These are phyloP conservation scores for Talaromyces sp. DNA, from an alignment of 2,329 filamentous ascomycete species.

Conservation along the genomic window DNA sequence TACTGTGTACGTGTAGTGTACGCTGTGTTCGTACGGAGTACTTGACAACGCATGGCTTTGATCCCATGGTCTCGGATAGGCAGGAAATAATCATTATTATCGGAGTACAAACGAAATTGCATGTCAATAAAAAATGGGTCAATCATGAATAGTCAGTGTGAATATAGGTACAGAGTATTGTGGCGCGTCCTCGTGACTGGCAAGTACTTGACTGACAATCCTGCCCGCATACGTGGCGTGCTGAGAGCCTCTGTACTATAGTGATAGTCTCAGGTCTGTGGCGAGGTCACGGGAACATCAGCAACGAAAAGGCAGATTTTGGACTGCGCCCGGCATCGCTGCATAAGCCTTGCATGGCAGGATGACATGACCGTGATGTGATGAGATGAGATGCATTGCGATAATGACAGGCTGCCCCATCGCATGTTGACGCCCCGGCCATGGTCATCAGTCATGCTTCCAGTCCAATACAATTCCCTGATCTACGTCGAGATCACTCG, in stretches of 20 bases:
- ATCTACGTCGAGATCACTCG: background rate
- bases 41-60: background rate
- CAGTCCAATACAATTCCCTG: background rate
- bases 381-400: background rate
- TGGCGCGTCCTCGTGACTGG: background rate
- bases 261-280: background rate
- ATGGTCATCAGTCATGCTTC: too few relatives aligned
- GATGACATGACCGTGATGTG: background rate
- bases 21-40: too few relatives aligned
- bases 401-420: background rate
- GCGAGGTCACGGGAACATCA: background rate
- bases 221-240: background rate
- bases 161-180: too few relatives aligned
- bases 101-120: too few relatives aligned
- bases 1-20: too few relatives aligned
- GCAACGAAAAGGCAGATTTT: background rate
- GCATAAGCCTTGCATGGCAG: background rate
- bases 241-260: background rate
- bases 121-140: too few relatives aligned
- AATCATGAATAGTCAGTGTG: too few relatives aligned
- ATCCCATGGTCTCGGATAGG: background rate
- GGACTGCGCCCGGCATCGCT: background rate
- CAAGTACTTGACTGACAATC: background rate
- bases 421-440: too few relatives aligned
- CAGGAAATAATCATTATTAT: background rate